phyloP scores from a whole-genome alignment of 1,284 basidiomycete species.

The Tilletia walkeri region DNA sequence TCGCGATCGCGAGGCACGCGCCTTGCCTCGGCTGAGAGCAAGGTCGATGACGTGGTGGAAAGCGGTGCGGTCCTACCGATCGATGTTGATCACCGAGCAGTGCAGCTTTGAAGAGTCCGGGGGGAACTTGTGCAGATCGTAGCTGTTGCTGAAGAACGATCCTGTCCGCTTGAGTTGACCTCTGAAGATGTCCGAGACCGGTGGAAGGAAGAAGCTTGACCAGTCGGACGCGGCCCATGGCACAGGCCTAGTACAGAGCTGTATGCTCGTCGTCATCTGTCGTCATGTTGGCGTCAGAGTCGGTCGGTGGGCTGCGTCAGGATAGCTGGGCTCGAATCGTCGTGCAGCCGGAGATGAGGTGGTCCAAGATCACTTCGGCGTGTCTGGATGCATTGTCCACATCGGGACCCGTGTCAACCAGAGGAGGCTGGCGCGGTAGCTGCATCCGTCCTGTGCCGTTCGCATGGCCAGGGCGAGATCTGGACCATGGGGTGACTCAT shows the following conservation, averaged over 20 bases:
- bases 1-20: slow-evolving; percentile 90
- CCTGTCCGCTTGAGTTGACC: slow-evolving; percentile 94
- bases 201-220: slow-evolving; percentile 87
- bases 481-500: slow-evolving; percentile 19
- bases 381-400: slow-evolving; percentile 60
- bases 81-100: slow-evolving; percentile 96
- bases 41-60: slow-evolving; percentile 99
- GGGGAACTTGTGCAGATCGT: slow-evolving; percentile 95
- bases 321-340: slow-evolving; percentile 73
- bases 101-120: slow-evolving; percentile 94
- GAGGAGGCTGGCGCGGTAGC: not conserved
- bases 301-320: slow-evolving; percentile 80
- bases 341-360: slow-evolving; percentile 96
- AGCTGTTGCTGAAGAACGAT: slow-evolving; percentile 99
- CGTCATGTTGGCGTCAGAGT: slow-evolving; percentile 92
- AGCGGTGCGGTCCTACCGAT: slow-evolving; percentile 94
- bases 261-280: slow-evolving; percentile 99
- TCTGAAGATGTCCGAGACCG: slow-evolving; percentile 94
- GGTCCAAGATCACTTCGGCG: slow-evolving; percentile 94
- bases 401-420: slow-evolving; percentile 1
- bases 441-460: slow-evolving; percentile 19
- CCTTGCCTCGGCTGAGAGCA: slow-evolving; percentile 96
- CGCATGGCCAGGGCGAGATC: slow-evolving; percentile 23
- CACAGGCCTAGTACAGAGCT: slow-evolving; percentile 96
- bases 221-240: slow-evolving; percentile 95